Conservation (phyloP, 2,329 filamentous ascomycete species). For the Alternaria arborescens region DNA sequence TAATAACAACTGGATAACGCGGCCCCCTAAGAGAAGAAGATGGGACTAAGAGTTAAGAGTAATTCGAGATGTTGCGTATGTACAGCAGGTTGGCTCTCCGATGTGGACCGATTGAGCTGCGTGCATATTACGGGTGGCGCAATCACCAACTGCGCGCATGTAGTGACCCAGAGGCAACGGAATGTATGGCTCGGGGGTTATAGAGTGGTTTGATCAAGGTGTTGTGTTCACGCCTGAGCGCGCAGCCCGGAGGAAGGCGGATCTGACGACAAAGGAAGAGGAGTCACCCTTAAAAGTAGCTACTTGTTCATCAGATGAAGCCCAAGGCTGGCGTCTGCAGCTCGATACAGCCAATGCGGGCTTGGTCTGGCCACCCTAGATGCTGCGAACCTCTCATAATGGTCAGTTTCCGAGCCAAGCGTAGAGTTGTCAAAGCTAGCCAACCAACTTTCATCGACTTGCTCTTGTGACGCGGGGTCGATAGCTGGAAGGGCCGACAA, state of each 20-base stretch:
- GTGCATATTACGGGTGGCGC: constrained; percentile 25
- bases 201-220: constrained; percentile 2
- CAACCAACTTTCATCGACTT: constrained; percentile 20
- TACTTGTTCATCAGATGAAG: constrained; percentile 23
- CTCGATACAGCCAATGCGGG: constrained; percentile 22
- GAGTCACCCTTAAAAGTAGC: constrained; percentile 13
- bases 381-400: constrained; percentile 18
- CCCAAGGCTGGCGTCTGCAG: constrained; percentile 27
- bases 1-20: background rate
- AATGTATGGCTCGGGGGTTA: constrained; percentile 4
- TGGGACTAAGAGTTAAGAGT: background rate
- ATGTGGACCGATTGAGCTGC: constrained; percentile 20
- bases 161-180: constrained; percentile 9
- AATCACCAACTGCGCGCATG: constrained; percentile 11
- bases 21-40: background rate
- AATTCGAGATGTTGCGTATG: constrained; percentile 8
- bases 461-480: constrained; percentile 34
- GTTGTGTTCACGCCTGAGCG: constrained; percentile 16
- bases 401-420: constrained; percentile 20
- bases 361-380: constrained; percentile 17
- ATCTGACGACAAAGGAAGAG: constrained; percentile 3
- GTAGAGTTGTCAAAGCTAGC: constrained; percentile 21
- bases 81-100: constrained; percentile 7
- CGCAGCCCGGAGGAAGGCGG: constrained; percentile 4
- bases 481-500: constrained; percentile 14